Evolutionary conservation across 148 eudicot species (phyloP).

Genomic region (Heliosperma pusillum): DNA sequence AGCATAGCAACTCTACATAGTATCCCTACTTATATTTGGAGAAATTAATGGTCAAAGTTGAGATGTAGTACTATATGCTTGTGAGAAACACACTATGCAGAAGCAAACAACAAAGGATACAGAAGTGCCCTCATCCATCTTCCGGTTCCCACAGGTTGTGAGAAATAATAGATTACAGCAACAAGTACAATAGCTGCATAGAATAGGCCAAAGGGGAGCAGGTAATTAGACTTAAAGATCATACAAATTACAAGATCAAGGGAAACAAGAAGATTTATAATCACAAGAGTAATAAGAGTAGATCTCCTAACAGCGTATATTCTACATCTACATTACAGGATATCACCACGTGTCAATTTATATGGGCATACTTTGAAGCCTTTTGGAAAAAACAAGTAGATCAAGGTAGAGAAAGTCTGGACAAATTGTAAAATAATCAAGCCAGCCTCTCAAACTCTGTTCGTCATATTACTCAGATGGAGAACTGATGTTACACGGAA

Average conservation of each 20-base stretch:
- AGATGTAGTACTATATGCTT: not conserved
- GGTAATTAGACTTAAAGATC: not conserved
- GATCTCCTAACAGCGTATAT: not conserved
- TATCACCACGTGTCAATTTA: not conserved
- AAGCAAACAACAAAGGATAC: conserved; percentile 57
- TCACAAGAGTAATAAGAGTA: not conserved
- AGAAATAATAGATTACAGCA: conserved; percentile 75
- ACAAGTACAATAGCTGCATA: conserved; percentile 77
- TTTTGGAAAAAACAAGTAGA: not conserved
- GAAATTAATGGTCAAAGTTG: no score
- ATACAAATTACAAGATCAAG: not conserved
- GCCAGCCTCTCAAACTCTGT: no score
- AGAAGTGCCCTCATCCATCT: conserved; percentile 78
- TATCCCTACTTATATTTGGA: no score
- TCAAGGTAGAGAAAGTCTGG: no score
- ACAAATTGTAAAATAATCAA: no score
- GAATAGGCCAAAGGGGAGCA: not conserved
- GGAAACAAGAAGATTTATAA: not conserved
- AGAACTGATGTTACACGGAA: no score
- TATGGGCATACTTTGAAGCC: not conserved
- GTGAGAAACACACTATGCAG: conserved; percentile 1
- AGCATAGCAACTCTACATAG: no score
- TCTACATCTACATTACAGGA: not conserved
- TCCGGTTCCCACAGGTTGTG: conserved; percentile 64
- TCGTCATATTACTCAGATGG: no score